phyloP scores from a whole-genome alignment of 345 rosid species.

The Syzygium aromaticum region DNA sequence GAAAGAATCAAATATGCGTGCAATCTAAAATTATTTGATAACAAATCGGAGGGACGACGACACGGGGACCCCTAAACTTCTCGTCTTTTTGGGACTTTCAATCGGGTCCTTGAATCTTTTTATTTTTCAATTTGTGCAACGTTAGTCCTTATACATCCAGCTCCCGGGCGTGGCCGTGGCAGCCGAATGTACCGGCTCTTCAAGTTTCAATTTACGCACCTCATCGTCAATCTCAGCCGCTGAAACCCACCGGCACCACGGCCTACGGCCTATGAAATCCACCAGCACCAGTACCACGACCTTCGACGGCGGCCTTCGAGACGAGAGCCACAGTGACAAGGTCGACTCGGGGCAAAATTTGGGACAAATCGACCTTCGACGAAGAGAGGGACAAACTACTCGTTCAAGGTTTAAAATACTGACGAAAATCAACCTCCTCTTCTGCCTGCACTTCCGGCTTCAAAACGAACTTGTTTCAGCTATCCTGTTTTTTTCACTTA shows the following conservation, averaged over 20 bases:
- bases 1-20: fast-evolving
- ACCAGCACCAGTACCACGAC: background rate
- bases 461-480: background rate
- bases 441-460: background rate
- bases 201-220: background rate
- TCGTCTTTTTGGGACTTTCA: fast-evolving
- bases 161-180: background rate
- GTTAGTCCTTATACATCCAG: background rate
- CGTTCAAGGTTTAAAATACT: background rate
- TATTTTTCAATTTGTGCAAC: background rate
- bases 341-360: background rate
- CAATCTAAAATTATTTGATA: background rate
- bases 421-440: background rate
- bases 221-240: background rate
- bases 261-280: background rate
- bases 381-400: background rate
- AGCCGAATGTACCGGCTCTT: background rate
- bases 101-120: background rate
- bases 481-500: background rate
- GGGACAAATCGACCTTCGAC: background rate
- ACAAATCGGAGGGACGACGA: fast-evolving
- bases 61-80: background rate
- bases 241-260: no score
- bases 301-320: background rate
- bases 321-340: background rate